phyloP scores from a whole-genome alignment of 352 stramenopile genomes.

The Pythium plurisporium region DNA sequence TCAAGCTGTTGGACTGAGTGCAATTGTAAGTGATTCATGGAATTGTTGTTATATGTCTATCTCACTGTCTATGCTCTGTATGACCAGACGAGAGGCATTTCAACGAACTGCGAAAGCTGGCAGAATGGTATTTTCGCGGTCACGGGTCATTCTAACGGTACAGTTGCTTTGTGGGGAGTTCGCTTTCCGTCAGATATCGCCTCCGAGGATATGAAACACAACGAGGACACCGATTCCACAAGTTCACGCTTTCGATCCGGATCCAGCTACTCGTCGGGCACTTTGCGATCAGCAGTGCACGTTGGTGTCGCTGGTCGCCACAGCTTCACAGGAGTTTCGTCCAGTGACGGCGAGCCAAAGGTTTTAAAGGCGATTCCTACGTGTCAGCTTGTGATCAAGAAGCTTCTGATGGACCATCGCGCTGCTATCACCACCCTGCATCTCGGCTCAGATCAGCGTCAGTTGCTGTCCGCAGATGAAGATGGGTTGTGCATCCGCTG shows the following conservation, averaged over 20 bases:
- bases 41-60: neutral
- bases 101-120: constrained; percentile 70
- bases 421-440: constrained; percentile 51
- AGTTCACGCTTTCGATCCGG: neutral
- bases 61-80: neutral
- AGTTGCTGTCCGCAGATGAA: constrained; percentile 59
- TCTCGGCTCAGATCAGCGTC: constrained; percentile 52
- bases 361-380: constrained; percentile 46
- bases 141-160: constrained; percentile 67
- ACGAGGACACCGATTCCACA: neutral
- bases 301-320: constrained; percentile 1
- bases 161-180: constrained; percentile 68
- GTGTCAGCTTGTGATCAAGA: constrained; percentile 71
- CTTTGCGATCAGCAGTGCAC: constrained; percentile 3
- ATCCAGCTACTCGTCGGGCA: constrained; percentile 1
- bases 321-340: neutral
- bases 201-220: constrained; percentile 10
- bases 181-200: constrained; percentile 54
- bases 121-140: constrained; percentile 61
- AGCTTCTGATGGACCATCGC: constrained; percentile 70
- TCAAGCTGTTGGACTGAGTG: constrained; percentile 35
- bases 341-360: neutral
- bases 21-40: constrained; percentile 35
- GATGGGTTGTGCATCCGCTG: constrained; percentile 77
- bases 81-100: constrained; percentile 48